Base-by-base conservation (phyloP, 2,329 filamentous ascomycete species). In the Colletotrichum phormii region DNA sequence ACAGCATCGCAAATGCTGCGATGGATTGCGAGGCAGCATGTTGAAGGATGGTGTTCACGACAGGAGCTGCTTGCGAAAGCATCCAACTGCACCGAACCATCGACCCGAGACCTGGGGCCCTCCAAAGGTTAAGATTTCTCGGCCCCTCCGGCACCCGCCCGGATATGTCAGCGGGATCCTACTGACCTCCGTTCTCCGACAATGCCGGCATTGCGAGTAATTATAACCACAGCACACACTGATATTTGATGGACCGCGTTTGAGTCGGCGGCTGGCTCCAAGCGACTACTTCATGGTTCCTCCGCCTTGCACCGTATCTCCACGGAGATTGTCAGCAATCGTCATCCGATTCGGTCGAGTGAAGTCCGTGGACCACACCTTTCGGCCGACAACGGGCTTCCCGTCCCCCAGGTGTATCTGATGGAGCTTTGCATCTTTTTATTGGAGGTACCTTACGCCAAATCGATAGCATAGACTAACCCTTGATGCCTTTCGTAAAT, bases 101-200 rank as follows among this genome's bases (percentile, higher is more conserved):
- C 9, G 18, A n/a, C 42, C 18, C n/a, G n/a, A n/a, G n/a, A n/a
- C n/a, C n/a, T n/a, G 42, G 26, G 12, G 33, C 60, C 15, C 8
- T n/a, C 2, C 9, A 24, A 29, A 6, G 11, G 8, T 6, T 31
- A 15, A 18, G 51, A 24, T n/a, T 42, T 8, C 18, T 42, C 67
- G 33, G 67, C 46, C 42, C 31, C 67, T 46, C 24, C 54, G 67
- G 29, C 49, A 33, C 54, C 1, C 35, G 65, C 42, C 29, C 42
- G 54, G 24, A 22, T 46, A 66, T 54, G 67, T 55, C 46, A 60
- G 54, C 54, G 53, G 62, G 42, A 5, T 64, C 26, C 51, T 33
- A 1, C 24, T 8, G 22, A 29, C 26, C 26, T 42, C 51, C 67
- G 64, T 33, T 18, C 11, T 33, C 61, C 31, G 61, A 59, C 11